A percentile compares a stretch with the other conserved stretches of the same genome.
phyloP scores from a whole-genome alignment of 345 rosid species.

The Eucalyptus curtisii region DNA sequence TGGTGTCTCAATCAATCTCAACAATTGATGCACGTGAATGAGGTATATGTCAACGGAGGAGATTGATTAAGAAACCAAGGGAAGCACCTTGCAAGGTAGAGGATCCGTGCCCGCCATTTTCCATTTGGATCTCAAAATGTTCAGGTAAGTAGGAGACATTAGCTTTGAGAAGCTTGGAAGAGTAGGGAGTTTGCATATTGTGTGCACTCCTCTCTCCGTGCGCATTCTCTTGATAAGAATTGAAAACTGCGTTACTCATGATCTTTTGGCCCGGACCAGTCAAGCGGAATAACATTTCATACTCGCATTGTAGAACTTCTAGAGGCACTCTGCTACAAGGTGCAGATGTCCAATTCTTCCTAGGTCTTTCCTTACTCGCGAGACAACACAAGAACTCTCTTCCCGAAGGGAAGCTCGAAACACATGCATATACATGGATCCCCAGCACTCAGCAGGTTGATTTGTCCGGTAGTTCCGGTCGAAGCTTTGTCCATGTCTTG shows the following conservation, averaged over 20 bases:
- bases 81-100: background rate
- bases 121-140: background rate
- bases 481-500: constrained; percentile 58
- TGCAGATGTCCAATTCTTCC: background rate
- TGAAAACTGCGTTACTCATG: background rate
- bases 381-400: background rate
- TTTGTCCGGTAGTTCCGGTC: constrained; percentile 56
- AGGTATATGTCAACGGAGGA: background rate
- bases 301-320: background rate
- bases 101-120: background rate
- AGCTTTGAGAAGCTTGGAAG: background rate
- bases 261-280: background rate
- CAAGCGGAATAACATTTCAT: background rate
- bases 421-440: constrained; percentile 45
- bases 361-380: background rate
- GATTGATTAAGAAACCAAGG: background rate
- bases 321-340: background rate
- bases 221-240: background rate
- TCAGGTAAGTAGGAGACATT: background rate
- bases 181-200: background rate
- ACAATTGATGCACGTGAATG: background rate
- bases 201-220: background rate
- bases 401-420: background rate
- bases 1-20: background rate
- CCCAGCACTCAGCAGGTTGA: constrained; percentile 61